Evolutionary conservation across 495 filamentous ascomycete species (phyloP).

Genomic region (Barbatosphaeria neglecta): DNA sequence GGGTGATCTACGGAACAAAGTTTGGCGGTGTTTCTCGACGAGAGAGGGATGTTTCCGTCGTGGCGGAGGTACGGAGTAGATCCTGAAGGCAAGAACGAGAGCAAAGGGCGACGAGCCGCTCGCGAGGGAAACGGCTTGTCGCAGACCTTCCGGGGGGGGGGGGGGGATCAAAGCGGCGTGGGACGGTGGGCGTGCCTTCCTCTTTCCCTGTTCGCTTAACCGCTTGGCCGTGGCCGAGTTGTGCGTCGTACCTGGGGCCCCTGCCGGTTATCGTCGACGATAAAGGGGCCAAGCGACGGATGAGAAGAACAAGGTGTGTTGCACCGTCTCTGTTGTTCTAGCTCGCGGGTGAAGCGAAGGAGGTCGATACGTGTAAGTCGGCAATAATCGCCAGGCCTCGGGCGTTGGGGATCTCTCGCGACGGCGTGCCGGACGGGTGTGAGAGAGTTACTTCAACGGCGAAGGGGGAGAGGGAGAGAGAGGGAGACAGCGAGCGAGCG

Average conservation of each 20-base stretch:
- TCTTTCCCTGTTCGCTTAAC: slow-evolving; percentile 12
- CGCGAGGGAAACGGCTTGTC: slow-evolving; percentile 9
- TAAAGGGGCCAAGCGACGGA: neutral
- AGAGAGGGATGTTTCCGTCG: slow-evolving; percentile 11
- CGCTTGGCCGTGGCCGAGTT: neutral
- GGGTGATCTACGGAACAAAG: slow-evolving; percentile 18
- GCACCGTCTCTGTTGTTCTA: too few species aligned
- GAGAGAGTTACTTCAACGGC: slow-evolving; percentile 1
- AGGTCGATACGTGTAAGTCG: neutral
- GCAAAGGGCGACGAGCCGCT: slow-evolving; percentile 6
- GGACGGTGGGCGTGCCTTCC: neutral
- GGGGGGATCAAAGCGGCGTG: slow-evolving; percentile 2
- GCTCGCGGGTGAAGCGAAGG: too few species aligned
- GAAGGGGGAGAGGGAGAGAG: slow-evolving; percentile 3
- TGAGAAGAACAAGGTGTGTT: neutral
- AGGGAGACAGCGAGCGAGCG: slow-evolving; percentile 2
- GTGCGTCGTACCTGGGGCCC: neutral
- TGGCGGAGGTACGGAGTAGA: neutral
- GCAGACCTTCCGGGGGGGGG: slow-evolving; percentile 13
- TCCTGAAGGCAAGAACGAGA: slow-evolving; percentile 5
- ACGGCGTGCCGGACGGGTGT: slow-evolving; percentile 1
- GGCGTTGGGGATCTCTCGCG: too few species aligned
- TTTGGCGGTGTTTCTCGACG: slow-evolving; percentile 7
- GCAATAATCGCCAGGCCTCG: too few species aligned
- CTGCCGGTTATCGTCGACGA: neutral